A percentile compares a stretch with the other conserved stretches of the same genome.
Evolutionary conservation across 345 rosid species (phyloP).

Genomic region (rapeseed (Brassica napus)): DNA sequence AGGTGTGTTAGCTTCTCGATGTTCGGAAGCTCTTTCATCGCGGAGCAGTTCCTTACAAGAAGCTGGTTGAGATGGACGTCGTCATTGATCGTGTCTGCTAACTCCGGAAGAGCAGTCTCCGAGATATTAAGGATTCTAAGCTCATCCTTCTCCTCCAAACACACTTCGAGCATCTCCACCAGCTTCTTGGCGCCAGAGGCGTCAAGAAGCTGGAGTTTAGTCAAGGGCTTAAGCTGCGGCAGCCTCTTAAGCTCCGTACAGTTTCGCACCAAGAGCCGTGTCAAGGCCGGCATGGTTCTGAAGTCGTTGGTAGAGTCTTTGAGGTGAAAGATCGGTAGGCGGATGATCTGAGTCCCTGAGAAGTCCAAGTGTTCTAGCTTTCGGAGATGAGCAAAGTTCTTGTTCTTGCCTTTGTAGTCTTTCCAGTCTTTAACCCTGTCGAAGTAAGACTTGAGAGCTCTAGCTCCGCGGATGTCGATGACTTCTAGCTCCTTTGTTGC

Average conservation of each 20-base stretch:
- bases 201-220: conserved; percentile 41
- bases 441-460: conserved; percentile 32
- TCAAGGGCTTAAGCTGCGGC: conserved; percentile 32
- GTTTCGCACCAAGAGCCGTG: conserved; percentile 23
- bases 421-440: conserved; percentile 31
- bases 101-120: conserved; percentile 32
- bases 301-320: neutral
- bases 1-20: conserved; percentile 37
- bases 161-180: conserved; percentile 40
- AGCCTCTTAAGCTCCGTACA: conserved; percentile 33
- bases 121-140: conserved; percentile 54
- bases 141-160: conserved; percentile 31
- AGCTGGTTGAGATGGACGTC: conserved; percentile 41
- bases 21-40: conserved; percentile 38
- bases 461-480: conserved; percentile 51
- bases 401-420: conserved; percentile 35
- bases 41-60: conserved; percentile 40
- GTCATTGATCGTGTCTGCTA: conserved; percentile 32
- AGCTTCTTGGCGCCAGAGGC: conserved; percentile 38
- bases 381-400: conserved; percentile 38
- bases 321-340: conserved; percentile 46
- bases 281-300: conserved; percentile 26
- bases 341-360: conserved; percentile 40
- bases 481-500: conserved; percentile 42
- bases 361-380: conserved; percentile 50